Evolutionary conservation across 75 land plant species (phyloP), one percentile per base, ranked within the genome.

Genomic region (Chamaecyparis obtusa): DNA sequence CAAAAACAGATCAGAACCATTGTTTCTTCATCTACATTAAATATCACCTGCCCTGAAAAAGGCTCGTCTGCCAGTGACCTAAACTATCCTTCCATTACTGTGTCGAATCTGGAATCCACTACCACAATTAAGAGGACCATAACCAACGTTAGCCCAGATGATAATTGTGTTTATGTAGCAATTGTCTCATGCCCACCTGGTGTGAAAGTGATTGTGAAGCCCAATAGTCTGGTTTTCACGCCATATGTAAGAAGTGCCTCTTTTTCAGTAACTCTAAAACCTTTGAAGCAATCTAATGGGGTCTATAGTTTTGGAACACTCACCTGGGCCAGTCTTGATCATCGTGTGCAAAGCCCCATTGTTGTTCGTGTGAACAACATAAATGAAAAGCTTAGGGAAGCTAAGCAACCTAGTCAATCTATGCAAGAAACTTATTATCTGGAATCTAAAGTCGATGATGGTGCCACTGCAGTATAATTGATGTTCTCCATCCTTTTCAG

Each of bases 21-120:
- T 14, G 85, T 89, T 84, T 85, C 85, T 44, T 85, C 91, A 2
- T 56, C 74, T n/a, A 57, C 57, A 8, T 32, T 78, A 21, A n/a
- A 88, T 27, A 30, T 80, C 17, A 86, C 46, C 54, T 87, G 92
- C 87, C 85, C 85, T 8, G 36, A 87, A 6, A 33, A 57, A 21
- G 21, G 39, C 30, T 32, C 8, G 43, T 33, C 90, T 15, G 86
- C 85, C 35, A 36, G 86, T 21, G 84, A 91, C 78, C 84, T 96
- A 27, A 96, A 96, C 84, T 96, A 96, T 69, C 98, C 98, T 14
- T 88, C 96, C 2, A 93, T 96, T 74, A 77, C 88, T 21, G 90
- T 92, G 10, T 86, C 94, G 0, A 85, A 92, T 88, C 93, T 93
- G 17, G 54, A 86, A 32, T 85, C 86, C 13, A 77, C 87, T 0